phyloP scores from a whole-genome alignment of 2,329 filamentous ascomycete genomes.

The Penicillium sp. region DNA sequence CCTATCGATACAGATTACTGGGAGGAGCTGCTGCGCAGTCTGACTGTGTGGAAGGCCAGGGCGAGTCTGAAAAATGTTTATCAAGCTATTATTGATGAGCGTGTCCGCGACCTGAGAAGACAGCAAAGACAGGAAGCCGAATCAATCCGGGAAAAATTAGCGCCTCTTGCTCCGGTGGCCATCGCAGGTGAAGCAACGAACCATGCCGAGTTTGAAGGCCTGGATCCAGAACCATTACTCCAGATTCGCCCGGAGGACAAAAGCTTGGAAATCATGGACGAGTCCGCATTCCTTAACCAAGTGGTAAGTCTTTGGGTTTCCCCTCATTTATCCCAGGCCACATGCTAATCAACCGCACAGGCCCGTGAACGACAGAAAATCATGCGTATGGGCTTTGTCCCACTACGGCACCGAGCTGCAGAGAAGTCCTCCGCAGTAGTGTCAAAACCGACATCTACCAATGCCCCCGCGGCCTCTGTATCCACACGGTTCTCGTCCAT shows the following conservation, averaged over 20 bases:
- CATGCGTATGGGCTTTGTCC: conserved; percentile 65
- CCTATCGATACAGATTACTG: conserved; percentile 96
- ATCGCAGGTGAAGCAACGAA: conserved; percentile 8
- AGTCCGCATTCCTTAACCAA: conserved; percentile 56
- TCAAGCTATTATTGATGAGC: conserved; percentile 68
- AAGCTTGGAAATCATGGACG: conserved; percentile 55
- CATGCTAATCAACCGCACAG: conserved; percentile 29
- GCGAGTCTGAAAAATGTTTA: conserved; percentile 77
- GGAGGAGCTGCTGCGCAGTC: conserved; percentile 82
- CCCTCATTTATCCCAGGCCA: not conserved
- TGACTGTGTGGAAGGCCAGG: conserved; percentile 88
- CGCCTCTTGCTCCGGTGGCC: conserved; percentile 46
- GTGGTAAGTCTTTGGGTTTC: conserved; percentile 44
- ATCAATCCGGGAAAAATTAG: conserved; percentile 52
- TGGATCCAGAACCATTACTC: conserved; percentile 66
- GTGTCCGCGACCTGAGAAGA: conserved; percentile 63
- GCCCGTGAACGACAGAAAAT: conserved; percentile 59
- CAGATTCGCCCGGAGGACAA: conserved; percentile 65
- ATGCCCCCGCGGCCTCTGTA: conserved; percentile 51
- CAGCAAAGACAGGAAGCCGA: conserved; percentile 67
- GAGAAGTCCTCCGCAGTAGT: conserved; percentile 35
- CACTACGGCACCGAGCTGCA: conserved; percentile 49
- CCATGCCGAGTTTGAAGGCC: conserved; percentile 41
- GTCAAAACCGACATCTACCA: conserved; percentile 34
- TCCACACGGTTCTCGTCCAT: conserved; percentile 67